Conservation (phyloP, 225 moss, liverwort and hornwort species). For the Pseudoscleropodium purum region DNA sequence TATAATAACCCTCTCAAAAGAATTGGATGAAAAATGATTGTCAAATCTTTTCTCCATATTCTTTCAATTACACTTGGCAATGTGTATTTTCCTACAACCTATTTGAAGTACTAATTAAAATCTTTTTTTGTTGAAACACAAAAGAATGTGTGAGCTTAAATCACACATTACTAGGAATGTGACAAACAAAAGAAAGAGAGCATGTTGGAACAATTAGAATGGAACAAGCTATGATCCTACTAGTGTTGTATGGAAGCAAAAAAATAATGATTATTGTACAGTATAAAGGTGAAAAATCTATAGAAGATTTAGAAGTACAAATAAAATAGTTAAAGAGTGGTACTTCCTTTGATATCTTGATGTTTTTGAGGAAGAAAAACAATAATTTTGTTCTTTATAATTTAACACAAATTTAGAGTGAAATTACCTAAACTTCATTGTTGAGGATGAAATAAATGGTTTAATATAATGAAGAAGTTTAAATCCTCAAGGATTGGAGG, state of each 20-base stretch:
- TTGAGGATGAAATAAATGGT: neutral
- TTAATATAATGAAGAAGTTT: no score
- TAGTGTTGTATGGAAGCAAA: neutral
- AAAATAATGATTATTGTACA: neutral
- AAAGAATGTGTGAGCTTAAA: neutral
- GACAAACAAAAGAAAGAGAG: neutral
- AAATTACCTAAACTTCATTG: neutral
- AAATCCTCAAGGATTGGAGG: no score
- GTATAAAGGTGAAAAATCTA: neutral
- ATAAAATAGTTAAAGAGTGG: no score
- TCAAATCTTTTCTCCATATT: neutral
- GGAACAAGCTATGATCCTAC: neutral
- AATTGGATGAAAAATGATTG: neutral
- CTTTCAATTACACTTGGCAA: neutral
- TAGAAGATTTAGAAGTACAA: neutral
- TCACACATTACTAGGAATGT: neutral
- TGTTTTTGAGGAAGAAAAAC: no score
- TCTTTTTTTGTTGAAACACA: neutral
- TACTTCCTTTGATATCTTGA: no score
- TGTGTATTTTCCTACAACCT: neutral
- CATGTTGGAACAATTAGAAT: neutral
- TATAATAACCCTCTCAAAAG: neutral
- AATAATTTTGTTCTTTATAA: neutral
- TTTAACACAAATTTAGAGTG: neutral
- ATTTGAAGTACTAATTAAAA: neutral